Evolutionary conservation across 2,329 filamentous ascomycete species (phyloP), one percentile per base, ranked within the genome.

Genomic region (Ophiostoma triangulosporum): DNA sequence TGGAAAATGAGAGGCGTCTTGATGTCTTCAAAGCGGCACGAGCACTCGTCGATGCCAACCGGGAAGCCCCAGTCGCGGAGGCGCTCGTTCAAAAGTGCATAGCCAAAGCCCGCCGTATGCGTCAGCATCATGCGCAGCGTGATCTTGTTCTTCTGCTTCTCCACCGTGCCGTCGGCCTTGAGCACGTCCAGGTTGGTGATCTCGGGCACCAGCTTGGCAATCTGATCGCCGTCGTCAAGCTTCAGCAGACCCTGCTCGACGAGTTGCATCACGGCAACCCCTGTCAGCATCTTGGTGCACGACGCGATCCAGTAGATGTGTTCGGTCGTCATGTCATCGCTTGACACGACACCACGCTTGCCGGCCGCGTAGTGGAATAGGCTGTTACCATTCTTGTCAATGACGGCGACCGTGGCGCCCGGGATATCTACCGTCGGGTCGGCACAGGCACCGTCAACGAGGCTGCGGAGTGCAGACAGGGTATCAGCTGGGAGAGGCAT

Each of bases 241-340:
- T 58, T 64, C 17, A 80, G 58, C 8, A 62, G 57, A 0, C 73
- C 75, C 51, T 70, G 64, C 60, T 81, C 78, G 1, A 80, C 76
- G 1, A 77, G 69, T 61, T 81, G 77, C 74, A 81, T 77, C 48
- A 68, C 71, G 1, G 75, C 74, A 14, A 80, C 63, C 0, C 69
- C 74, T 0, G 69, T 66, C 12, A 80, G 64, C 67, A 78, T 68
- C 64, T 81, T 81, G 15, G 77, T 78, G 60, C 74, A 78, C 0
- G 75, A 78, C 0, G 77, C 77, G 5, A 80, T 68, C 74, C 73
- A 79, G 61, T 82, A 85, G 1, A 79, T 66, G 8, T 70, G 78
- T 36, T 86, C 79, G 6, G 79, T 64, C 0, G 73, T 73, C 75
- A 86, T 80, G 4, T 73, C 67, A 46, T 78, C 72, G 0, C 67